Evolutionary conservation across 805 yeast genomes (phyloP).

Genomic region (Wickerhamiella galacta): DNA sequence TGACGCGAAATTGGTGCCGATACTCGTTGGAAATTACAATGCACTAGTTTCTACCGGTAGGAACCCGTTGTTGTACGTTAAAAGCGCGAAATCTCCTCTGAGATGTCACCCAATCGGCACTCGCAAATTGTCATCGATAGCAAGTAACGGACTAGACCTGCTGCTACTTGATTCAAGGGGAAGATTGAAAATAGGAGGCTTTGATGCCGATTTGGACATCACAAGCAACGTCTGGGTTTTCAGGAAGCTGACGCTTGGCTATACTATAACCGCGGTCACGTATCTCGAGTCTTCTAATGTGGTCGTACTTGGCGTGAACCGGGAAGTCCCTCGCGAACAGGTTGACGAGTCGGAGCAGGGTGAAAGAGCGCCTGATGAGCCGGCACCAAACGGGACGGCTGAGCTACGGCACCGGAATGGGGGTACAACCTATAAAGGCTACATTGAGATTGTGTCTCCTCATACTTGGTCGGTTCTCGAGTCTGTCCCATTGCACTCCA

Average conservation of each 20-base stretch:
- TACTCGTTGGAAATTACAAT: slow-evolving; percentile 40
- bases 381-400: neutral
- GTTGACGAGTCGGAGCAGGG: slow-evolving; percentile 33
- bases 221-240: slow-evolving; percentile 2
- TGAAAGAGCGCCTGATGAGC: slow-evolving; percentile 34
- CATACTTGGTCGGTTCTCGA: slow-evolving; percentile 65
- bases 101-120: slow-evolving; percentile 50
- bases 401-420: neutral
- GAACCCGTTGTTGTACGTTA: slow-evolving; percentile 51
- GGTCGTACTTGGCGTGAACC: slow-evolving; percentile 40
- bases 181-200: neutral
- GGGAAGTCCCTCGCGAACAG: slow-evolving; percentile 23
- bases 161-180: slow-evolving; percentile 27
- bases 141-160: slow-evolving; percentile 29
- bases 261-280: slow-evolving; percentile 46
- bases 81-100: slow-evolving; percentile 45
- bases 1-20: slow-evolving; percentile 40
- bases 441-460: slow-evolving; percentile 53
- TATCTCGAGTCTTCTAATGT: slow-evolving; percentile 54
- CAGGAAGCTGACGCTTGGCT: slow-evolving; percentile 34
- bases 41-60: slow-evolving; percentile 59
- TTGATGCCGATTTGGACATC: slow-evolving; percentile 6
- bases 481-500: slow-evolving; percentile 42
- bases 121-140: slow-evolving; percentile 32
- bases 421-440: slow-evolving; percentile 34